Evolutionary conservation across 306 rosid species (phyloP), one percentile per base, ranked within the genome.

Genomic region (Biancaea sappan): DNA sequence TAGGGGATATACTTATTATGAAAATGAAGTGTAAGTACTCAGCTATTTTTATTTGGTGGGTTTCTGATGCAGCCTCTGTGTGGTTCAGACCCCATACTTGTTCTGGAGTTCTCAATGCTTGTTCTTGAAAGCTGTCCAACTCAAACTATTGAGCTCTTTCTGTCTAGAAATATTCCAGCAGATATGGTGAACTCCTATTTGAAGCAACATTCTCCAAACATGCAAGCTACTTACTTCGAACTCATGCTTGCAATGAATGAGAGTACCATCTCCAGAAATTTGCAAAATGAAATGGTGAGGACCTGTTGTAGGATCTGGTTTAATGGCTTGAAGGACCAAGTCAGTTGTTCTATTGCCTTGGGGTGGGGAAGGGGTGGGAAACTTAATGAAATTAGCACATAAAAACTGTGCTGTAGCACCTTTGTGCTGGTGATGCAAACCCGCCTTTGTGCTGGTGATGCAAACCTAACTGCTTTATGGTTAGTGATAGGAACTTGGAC

Each of bases 221-320:
- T 92, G 99, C 99, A 92, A 85, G 91, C 92, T 67, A 90, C 80
- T 29, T 95, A 95, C 85, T 81, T 95, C 76, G 99, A 92, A 74
- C 92, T 92, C 80, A 95, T 95, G 98, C 98, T 95, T 84, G 95
- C 97, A 46, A 90, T 95, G 99, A 84, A 95, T 75, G 96, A 92
- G 88, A 86, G 86, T 79, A 94, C 97, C 21, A 83, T 95, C 60
- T 95, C 99, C 11, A 91, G 96, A 61, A 90, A 92, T 85, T 88
- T 95, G 86, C 98, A 92, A 84, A 95, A 88, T 83, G 99, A 95
- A 88, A 92, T 95, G 99, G 99, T 95, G 81, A 84, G 82, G 25
- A 74, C 41, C 60, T 70, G 32, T 66, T 66, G 26, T 69, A 69
- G 51, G 73, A 22, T 78, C 70, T 65, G 66, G 18, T 80, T 84